phyloP scores from a whole-genome alignment of 176 grass and related monocot genomes.

The Zoysia japonica region DNA sequence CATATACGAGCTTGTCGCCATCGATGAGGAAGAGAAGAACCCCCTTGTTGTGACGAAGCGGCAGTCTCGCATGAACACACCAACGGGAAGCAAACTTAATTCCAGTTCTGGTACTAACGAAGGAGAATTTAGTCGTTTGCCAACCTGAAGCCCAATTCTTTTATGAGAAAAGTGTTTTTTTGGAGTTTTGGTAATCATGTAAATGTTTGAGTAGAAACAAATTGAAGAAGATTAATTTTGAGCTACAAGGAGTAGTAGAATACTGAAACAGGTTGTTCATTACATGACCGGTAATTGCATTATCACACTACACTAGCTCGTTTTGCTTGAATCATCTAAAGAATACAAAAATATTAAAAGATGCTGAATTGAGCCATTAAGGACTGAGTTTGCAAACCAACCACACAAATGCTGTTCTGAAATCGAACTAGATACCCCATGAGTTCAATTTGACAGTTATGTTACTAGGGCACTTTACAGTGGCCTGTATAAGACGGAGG shows the following conservation, averaged over 20 bases:
- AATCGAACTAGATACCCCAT: neutral
- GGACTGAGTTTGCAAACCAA: neutral
- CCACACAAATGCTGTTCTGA: neutral
- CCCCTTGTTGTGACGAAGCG: constrained; percentile 61
- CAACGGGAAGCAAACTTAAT: constrained; percentile 56
- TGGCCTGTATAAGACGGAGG: neutral
- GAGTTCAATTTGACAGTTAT: constrained; percentile 7
- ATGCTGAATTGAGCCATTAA: constrained; percentile 10
- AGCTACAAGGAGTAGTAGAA: constrained; percentile 4
- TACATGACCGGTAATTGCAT: constrained; percentile 10
- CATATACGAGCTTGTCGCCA: constrained; percentile 34
- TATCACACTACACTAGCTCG: constrained; percentile 6
- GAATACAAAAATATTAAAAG: neutral
- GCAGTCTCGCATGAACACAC: constrained; percentile 55
- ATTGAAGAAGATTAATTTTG: constrained; percentile 17
- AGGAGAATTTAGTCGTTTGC: constrained; percentile 38
- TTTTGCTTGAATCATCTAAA: neutral
- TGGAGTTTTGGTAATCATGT: constrained; percentile 35
- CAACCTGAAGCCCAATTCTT: constrained; percentile 38
- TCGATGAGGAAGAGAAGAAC: constrained; percentile 74
- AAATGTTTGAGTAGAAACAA: constrained; percentile 31
- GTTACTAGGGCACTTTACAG: neutral
- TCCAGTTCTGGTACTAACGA: constrained; percentile 59
- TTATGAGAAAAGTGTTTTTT: constrained; percentile 21
- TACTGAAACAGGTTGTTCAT: constrained; percentile 11